phyloP scores from a whole-genome alignment of 257 asterid species.

The Agastache rugosa region DNA sequence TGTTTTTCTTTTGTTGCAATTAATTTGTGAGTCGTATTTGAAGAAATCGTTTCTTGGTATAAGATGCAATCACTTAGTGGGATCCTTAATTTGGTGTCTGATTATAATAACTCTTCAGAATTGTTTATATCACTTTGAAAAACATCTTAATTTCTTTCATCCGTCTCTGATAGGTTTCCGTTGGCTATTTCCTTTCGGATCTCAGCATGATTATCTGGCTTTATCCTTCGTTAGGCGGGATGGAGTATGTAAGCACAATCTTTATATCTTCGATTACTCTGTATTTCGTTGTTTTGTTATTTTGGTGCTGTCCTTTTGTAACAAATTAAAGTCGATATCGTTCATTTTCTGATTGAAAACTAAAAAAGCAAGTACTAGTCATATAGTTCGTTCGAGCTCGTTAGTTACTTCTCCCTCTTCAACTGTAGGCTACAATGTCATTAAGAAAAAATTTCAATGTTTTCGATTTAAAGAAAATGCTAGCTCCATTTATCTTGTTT shows the following conservation, averaged over 20 bases:
- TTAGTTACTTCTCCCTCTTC: too few species aligned
- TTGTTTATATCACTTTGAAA: background rate
- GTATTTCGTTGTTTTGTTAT: background rate
- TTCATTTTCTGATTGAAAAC: background rate
- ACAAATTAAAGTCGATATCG: background rate
- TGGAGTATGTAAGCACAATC: conserved; percentile 78
- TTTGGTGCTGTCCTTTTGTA: background rate
- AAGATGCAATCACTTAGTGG: background rate
- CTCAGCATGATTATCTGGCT: conserved; percentile 83
- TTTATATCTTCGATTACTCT: conserved; percentile 1
- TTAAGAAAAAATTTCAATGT: too few species aligned
- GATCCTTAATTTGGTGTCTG: background rate
- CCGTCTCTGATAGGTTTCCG: conserved; percentile 58
- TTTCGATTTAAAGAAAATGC: too few species aligned
- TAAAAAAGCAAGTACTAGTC: background rate
- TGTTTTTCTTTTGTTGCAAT: background rate
- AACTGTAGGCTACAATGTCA: too few species aligned
- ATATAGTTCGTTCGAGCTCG: background rate
- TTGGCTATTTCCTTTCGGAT: conserved; percentile 80
- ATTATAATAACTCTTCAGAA: background rate
- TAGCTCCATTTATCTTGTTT: background rate
- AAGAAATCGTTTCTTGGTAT: background rate
- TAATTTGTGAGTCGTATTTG: background rate
- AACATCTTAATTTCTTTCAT: conserved; percentile 23
- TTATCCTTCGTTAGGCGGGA: conserved; percentile 81